A percentile compares a stretch with the other conserved stretches of the same genome.
Conservation (phyloP, 1,284 basidiomycete genomes). For the Violaceomyces palustris region DNA sequence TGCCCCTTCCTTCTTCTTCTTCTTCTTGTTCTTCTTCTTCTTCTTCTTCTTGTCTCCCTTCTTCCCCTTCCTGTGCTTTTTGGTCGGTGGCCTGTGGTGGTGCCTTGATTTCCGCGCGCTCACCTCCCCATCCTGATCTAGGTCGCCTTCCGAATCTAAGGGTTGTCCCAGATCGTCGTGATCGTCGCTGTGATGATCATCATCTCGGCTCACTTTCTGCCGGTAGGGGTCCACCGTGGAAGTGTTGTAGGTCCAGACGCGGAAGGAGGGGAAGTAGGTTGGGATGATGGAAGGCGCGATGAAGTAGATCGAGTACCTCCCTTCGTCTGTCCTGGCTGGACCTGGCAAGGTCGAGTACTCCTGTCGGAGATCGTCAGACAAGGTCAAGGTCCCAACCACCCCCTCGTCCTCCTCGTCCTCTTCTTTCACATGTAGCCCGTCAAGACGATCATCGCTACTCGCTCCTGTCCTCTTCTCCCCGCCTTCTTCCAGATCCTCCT, state of each 20-base stretch:
- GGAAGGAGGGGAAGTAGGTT: slow-evolving; percentile 77
- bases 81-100: slow-evolving; percentile 25
- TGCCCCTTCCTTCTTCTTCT: slow-evolving; percentile 61
- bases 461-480: neutral
- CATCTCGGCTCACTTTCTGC: no score
- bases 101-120: slow-evolving; percentile 9
- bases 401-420: slow-evolving; percentile 4
- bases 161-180: no score
- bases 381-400: no score
- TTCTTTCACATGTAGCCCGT: neutral
- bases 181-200: slow-evolving; percentile 23
- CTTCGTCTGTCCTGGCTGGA: slow-evolving; percentile 34
- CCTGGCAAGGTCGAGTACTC: slow-evolving; percentile 44
- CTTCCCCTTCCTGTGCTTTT: slow-evolving; percentile 56
- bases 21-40: slow-evolving; percentile 54
- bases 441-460: neutral
- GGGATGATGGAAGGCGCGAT: slow-evolving; percentile 63
- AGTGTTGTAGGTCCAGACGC: slow-evolving; percentile 63
- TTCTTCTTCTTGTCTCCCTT: slow-evolving; percentile 56
- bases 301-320: slow-evolving; percentile 41
- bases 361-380: slow-evolving; percentile 42
- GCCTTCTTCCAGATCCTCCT: slow-evolving; percentile 33
- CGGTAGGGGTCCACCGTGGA: slow-evolving; percentile 10
- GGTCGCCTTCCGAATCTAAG: slow-evolving; percentile 47
- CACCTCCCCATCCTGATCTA: slow-evolving; percentile 3